A percentile compares a stretch with the other conserved stretches of the same genome.
Conservation (phyloP, 2,329 filamentous ascomycete species). For the Aspergillus pseudotamarii region DNA sequence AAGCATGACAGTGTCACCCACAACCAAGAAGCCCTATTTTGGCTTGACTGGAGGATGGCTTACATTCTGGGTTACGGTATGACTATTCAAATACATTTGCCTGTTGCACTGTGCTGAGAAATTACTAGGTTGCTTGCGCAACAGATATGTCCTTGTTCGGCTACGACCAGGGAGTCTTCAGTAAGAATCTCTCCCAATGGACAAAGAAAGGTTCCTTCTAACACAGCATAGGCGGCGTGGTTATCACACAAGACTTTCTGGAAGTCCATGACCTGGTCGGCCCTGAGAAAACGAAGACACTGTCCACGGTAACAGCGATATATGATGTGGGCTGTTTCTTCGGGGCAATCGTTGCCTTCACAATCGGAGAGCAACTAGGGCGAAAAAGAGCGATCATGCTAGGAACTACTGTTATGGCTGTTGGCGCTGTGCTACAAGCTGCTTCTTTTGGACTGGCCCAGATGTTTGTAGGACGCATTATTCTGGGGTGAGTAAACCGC, state of each 20-base stretch:
- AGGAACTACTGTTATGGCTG: neutral
- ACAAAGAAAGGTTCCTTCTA: neutral
- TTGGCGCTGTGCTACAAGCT: neutral
- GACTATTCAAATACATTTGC: no score
- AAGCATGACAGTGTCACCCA: neutral
- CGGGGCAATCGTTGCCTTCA: constrained; percentile 2
- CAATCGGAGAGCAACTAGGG: constrained; percentile 1
- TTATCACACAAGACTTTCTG: neutral
- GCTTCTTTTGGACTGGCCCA: neutral
- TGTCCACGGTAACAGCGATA: neutral
- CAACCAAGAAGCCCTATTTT: constrained; percentile 49
- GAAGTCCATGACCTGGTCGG: constrained; percentile 1
- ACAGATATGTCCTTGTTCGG: constrained; percentile 4
- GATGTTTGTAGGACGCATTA: neutral
- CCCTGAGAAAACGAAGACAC: neutral
- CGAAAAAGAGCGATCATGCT: neutral
- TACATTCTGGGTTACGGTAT: constrained; percentile 59
- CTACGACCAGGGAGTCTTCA: constrained; percentile 6
- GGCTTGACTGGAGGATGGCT: constrained; percentile 58
- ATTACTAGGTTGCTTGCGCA: constrained; percentile 3
- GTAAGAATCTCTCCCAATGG: neutral
- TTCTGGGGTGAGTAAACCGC: neutral
- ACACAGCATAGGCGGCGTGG: neutral
- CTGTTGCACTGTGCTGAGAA: no score
- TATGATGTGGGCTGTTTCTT: neutral